phyloP scores from a whole-genome alignment of 2,329 filamentous ascomycete species.

The Arachnopeziza araneosa region DNA sequence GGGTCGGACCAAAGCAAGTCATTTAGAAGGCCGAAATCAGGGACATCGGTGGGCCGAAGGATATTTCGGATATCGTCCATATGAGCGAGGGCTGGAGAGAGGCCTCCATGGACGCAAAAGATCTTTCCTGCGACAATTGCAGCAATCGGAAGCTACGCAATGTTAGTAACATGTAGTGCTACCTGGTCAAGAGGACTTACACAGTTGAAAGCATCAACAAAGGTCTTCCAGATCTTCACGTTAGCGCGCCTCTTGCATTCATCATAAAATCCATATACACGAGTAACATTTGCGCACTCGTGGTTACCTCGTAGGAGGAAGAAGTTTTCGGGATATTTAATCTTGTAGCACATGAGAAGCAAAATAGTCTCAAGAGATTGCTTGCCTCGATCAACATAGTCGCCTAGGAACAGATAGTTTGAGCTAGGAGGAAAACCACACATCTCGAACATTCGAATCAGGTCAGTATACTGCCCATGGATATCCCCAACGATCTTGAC shows the following conservation, averaged over 20 bases:
- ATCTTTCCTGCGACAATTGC: constrained; percentile 97
- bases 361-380: constrained; percentile 93
- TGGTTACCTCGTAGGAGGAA: constrained; percentile 98
- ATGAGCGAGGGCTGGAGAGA: constrained; percentile 85
- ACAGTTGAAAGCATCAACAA: constrained; percentile 94
- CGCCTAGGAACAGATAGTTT: constrained; percentile 91
- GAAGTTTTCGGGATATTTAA: constrained; percentile 99
- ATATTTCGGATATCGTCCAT: constrained; percentile 99
- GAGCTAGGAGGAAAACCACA: constrained; percentile 89
- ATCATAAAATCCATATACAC: constrained; percentile 99
- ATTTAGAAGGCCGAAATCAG: constrained; percentile 91
- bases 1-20: constrained; percentile 97
- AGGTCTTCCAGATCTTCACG: constrained; percentile 99
- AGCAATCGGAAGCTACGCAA: constrained; percentile 67
- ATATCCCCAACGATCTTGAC: constrained; percentile 98
- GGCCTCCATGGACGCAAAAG: constrained; percentile 91
- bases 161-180: constrained; percentile 11
- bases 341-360: constrained; percentile 89
- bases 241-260: constrained; percentile 99
- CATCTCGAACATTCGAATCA: constrained; percentile 98
- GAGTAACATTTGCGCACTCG: constrained; percentile 97
- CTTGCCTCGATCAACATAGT: constrained; percentile 96
- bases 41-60: constrained; percentile 90
- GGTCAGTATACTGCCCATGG: constrained; percentile 91
- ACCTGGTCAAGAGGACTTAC: constrained; percentile 17